phyloP scores from a whole-genome alignment of 2,329 filamentous ascomycete species.

The Pezicula neosporulosa region DNA sequence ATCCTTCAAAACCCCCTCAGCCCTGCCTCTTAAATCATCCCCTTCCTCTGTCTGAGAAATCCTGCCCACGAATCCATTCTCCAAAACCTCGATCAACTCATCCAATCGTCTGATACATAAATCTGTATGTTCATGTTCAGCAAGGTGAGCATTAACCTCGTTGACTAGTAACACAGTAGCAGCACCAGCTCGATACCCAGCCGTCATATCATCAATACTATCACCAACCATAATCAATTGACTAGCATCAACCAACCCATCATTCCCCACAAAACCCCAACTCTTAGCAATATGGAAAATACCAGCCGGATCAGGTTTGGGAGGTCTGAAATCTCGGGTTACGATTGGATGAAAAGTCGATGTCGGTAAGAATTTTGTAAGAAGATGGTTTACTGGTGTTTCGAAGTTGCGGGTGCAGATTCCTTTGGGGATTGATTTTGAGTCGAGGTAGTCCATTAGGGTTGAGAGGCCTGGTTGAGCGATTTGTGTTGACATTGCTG shows the following conservation, averaged over 20 bases:
- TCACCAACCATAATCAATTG: constrained; percentile 51
- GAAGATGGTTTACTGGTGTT: constrained; percentile 68
- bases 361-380: constrained; percentile 68
- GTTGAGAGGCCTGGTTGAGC: constrained; percentile 75
- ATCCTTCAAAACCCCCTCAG: constrained; percentile 13
- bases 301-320: constrained; percentile 85
- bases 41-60: constrained; percentile 16
- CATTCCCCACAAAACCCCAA: constrained; percentile 60
- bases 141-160: constrained; percentile 70
- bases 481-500: constrained; percentile 74
- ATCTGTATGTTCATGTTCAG: constrained; percentile 72
- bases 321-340: constrained; percentile 75
- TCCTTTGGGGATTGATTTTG: constrained; percentile 64
- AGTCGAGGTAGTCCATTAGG: constrained; percentile 81
- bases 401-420: constrained; percentile 97
- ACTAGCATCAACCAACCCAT: constrained; percentile 12
- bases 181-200: constrained; percentile 77
- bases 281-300: constrained; percentile 78
- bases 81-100: constrained; percentile 72
- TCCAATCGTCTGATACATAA: constrained; percentile 69
- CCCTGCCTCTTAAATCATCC: constrained; percentile 15
- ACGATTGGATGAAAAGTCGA: constrained; percentile 74
- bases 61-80: constrained; percentile 67
- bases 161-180: constrained; percentile 88
- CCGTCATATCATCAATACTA: constrained; percentile 89